Evolutionary conservation across 208 protist species (phyloP).

Genomic region (Spongospora subterranea): DNA sequence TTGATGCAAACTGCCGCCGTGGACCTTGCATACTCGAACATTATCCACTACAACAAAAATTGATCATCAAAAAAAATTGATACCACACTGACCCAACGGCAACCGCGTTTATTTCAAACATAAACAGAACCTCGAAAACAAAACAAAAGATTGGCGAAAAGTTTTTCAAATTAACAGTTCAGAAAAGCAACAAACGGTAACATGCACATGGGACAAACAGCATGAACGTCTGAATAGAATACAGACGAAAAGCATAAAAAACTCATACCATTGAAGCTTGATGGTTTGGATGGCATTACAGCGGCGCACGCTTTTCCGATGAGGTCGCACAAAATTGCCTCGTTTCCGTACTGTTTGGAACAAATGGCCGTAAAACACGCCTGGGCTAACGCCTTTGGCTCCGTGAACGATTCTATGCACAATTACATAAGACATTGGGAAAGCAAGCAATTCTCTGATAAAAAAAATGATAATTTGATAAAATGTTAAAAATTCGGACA

Average conservation of each 20-base stretch:
- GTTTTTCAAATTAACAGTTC: too few relatives aligned
- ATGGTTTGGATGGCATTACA: constrained; percentile 88
- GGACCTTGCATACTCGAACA: constrained; percentile 97
- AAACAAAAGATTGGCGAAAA: too few relatives aligned
- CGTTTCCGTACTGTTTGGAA: constrained; percentile 94
- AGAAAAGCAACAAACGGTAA: too few relatives aligned
- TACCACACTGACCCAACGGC: too few relatives aligned
- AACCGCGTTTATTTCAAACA: too few relatives aligned
- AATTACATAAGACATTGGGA: too few relatives aligned
- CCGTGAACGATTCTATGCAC: background rate
- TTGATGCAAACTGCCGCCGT: constrained; percentile 91
- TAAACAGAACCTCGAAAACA: too few relatives aligned
- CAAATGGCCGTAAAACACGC: constrained; percentile 68
- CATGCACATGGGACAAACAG: too few relatives aligned
- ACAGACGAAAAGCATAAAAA: background rate
- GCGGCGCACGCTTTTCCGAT: constrained; percentile 86
- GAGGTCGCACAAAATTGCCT: constrained; percentile 72
- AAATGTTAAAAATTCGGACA: background rate
- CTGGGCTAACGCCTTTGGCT: background rate
- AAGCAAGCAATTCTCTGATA: too few relatives aligned
- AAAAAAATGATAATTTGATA: background rate
- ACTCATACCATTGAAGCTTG: constrained; percentile 81
- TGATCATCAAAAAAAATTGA: too few relatives aligned
- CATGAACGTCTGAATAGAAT: too few relatives aligned
- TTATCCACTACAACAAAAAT: constrained; percentile 88